Conservation (phyloP, 2,329 filamentous ascomycete species). For the Dactylellina cionopaga region DNA sequence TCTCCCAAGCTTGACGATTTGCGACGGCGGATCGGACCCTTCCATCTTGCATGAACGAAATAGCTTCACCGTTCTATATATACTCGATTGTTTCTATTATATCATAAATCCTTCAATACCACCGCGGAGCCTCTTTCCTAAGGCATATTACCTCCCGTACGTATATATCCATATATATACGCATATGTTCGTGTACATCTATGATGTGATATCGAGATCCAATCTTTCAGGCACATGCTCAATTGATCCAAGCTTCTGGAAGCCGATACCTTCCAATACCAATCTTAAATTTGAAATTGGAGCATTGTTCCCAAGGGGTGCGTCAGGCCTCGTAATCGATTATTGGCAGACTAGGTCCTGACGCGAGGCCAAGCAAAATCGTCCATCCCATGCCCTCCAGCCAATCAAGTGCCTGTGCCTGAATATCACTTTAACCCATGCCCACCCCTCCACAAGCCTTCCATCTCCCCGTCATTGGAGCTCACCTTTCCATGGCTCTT, state of each 20-base stretch:
- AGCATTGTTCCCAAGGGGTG: constrained; percentile 18
- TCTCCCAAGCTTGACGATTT: constrained; percentile 29
- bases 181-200: background rate
- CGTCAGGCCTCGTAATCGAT: constrained; percentile 15
- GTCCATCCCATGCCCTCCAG: constrained; percentile 8
- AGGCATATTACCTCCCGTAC: background rate
- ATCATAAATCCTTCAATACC: background rate
- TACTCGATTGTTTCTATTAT: background rate
- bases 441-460: background rate
- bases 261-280: constrained; percentile 24
- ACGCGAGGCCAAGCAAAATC: constrained; percentile 35
- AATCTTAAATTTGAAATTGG: constrained; percentile 23
- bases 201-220: background rate
- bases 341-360: constrained; percentile 37
- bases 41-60: constrained; percentile 18
- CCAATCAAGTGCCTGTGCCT: constrained; percentile 47
- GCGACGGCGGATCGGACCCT: constrained; percentile 4
- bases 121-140: too few relatives aligned
- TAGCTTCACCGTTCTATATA: background rate
- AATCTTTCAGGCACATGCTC: background rate
- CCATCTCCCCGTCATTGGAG: background rate
- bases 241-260: background rate
- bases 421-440: constrained; percentile 23
- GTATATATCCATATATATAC: background rate
- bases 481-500: too few relatives aligned